Evolutionary conservation across 164 flowering plant species (phyloP).

Genomic region (Cinnamomum micranthum): DNA sequence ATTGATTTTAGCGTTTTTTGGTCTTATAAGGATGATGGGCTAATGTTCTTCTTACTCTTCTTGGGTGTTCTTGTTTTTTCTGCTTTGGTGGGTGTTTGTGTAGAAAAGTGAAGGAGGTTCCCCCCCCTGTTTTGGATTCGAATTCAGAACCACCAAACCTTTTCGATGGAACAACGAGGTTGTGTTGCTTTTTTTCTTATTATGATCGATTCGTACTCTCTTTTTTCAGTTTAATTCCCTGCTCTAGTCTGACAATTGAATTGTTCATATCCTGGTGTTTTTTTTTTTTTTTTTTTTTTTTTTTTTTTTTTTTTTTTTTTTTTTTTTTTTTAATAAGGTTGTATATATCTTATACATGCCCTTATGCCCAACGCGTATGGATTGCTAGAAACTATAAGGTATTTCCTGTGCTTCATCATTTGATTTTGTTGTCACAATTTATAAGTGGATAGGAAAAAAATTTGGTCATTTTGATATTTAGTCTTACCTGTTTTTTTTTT

Average conservation of each 20-base stretch:
- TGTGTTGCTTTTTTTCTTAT: background rate
- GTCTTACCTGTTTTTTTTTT: background rate
- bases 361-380: slow-evolving; percentile 84
- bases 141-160: slow-evolving; percentile 19
- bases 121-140: slow-evolving; percentile 22
- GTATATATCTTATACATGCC: slow-evolving; percentile 63
- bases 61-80: background rate
- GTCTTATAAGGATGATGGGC: background rate
- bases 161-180: slow-evolving; percentile 27
- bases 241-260: background rate
- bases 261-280: background rate
- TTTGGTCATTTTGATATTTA: background rate
- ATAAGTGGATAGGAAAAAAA: too few species aligned
- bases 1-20: background rate
- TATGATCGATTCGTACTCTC: background rate
- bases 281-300: slow-evolving; percentile 1
- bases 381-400: slow-evolving; percentile 78
- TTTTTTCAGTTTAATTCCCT: background rate
- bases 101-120: slow-evolving; percentile 19
- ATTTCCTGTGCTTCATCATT: background rate
- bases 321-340: slow-evolving; percentile 37
- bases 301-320: slow-evolving; percentile 1
- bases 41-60: background rate
- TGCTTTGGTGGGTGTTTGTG: background rate
- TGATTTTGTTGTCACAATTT: too few species aligned